Evolutionary conservation across 2,329 filamentous ascomycete genomes (phyloP).

Genomic region (Shiraia bambusicola): DNA sequence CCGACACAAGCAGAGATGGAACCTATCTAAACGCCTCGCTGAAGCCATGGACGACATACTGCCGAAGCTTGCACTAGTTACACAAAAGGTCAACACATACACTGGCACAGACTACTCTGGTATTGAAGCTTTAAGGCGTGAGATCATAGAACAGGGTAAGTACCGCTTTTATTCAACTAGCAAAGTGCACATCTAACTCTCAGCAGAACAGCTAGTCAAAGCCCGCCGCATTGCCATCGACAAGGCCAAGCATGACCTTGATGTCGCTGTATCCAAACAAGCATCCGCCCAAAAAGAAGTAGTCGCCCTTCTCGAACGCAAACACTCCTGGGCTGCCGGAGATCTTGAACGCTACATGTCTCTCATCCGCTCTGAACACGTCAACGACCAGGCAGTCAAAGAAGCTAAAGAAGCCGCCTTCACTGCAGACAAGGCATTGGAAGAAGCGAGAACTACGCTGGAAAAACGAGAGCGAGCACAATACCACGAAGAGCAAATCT

Average conservation of each 20-base stretch:
- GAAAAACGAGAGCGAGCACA: conserved; percentile 82
- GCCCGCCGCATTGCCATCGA: conserved; percentile 64
- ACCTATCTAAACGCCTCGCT: conserved; percentile 63
- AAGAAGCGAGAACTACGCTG: conserved; percentile 72
- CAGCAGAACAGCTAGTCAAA: conserved; percentile 60
- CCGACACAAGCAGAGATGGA: conserved; percentile 55
- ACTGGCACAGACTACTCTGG: conserved; percentile 84
- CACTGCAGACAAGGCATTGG: conserved; percentile 75
- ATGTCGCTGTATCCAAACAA: conserved; percentile 78
- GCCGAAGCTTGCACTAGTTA: conserved; percentile 78
- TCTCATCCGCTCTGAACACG: conserved; percentile 88
- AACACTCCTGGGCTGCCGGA: conserved; percentile 82
- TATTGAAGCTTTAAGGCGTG: conserved; percentile 80
- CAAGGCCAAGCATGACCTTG: conserved; percentile 72
- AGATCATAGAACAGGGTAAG: conserved; percentile 69
- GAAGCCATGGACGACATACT: conserved; percentile 87
- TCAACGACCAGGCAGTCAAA: conserved; percentile 82
- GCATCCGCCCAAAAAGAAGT: conserved; percentile 93
- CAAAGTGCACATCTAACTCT: conserved; percentile 8
- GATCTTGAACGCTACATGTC: conserved; percentile 95
- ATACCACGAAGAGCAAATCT: conserved; percentile 99
- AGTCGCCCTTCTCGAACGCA: conserved; percentile 87
- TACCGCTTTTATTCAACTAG: no score
- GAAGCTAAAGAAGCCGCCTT: conserved; percentile 71
- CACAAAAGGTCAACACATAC: conserved; percentile 86